phyloP scores from a whole-genome alignment of 306 rosid species.

The Cucurbita argyrosperma region DNA sequence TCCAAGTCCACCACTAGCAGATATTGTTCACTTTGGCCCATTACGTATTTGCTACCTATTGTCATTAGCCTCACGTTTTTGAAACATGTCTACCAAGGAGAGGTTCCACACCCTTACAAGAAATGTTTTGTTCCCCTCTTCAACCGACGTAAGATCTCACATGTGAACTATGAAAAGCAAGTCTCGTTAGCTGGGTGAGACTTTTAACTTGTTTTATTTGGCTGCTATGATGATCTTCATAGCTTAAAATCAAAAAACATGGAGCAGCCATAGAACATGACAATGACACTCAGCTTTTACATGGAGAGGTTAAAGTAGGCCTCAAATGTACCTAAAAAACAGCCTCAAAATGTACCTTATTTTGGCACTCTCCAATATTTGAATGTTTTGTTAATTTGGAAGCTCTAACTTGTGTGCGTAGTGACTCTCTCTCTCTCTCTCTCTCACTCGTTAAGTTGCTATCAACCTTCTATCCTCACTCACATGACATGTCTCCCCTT shows the following conservation, averaged over 20 bases:
- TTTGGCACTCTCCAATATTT: background rate
- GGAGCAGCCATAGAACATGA: background rate
- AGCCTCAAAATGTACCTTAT: background rate
- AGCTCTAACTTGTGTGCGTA: background rate
- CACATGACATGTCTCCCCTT: slow-evolving; percentile 6
- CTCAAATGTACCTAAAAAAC: background rate
- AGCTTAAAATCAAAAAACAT: background rate
- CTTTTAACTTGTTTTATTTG: background rate
- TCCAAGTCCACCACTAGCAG: no score
- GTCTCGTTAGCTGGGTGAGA: no score
- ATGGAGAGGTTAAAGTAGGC: background rate
- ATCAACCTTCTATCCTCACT: background rate
- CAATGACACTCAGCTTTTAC: background rate
- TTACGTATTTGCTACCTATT: no score
- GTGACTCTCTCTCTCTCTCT: background rate
- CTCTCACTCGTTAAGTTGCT: slow-evolving; percentile 1
- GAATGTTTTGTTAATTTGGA: background rate
- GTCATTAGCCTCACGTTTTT: no score
- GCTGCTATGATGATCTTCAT: background rate
- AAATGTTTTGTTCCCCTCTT: no score
- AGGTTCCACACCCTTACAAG: no score
- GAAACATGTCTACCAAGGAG: no score
- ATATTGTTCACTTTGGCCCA: no score
- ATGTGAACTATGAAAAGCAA: no score
- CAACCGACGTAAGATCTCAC: no score